Conservation (phyloP, 108 stramenopile species). For the Conticribra guillardii region DNA sequence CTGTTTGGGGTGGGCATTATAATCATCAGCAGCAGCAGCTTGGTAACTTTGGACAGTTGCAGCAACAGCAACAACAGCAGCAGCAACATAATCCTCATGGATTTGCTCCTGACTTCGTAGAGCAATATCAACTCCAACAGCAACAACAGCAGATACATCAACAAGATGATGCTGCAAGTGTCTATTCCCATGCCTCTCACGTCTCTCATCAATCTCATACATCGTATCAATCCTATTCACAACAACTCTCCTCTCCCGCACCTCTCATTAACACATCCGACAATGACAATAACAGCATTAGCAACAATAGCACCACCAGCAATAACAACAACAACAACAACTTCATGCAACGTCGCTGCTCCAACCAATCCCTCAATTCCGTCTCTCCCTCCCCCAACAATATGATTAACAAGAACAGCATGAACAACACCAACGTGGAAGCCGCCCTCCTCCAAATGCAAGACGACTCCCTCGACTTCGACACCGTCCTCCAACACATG, state of each 20-base stretch:
- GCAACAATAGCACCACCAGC: no score
- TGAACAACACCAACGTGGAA: constrained; percentile 14
- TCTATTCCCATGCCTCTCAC: constrained; percentile 33
- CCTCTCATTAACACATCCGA: constrained; percentile 12
- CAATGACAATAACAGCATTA: background rate
- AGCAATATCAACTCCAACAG: constrained; percentile 12
- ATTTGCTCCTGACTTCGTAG: constrained; percentile 8
- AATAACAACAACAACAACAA: background rate
- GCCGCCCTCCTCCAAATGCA: constrained; percentile 15
- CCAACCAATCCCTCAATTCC: background rate
- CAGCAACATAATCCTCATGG: constrained; percentile 8
- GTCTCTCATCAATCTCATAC: constrained; percentile 15
- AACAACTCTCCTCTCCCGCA: background rate
- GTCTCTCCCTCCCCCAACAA: background rate
- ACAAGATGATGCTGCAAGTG: constrained; percentile 37
- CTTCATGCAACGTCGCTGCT: no score
- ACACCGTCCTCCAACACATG: constrained; percentile 40
- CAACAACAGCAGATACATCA: constrained; percentile 27
- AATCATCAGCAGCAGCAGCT: constrained; percentile 22
- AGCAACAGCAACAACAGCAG: constrained; percentile 27
- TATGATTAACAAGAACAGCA: background rate
- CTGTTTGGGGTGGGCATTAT: constrained; percentile 23
- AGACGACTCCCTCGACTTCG: constrained; percentile 37
- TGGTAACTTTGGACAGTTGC: constrained; percentile 3
- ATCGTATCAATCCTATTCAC: constrained; percentile 36